phyloP scores from a whole-genome alignment of 495 filamentous ascomycete species.

The Penicillium simplicissimum region DNA sequence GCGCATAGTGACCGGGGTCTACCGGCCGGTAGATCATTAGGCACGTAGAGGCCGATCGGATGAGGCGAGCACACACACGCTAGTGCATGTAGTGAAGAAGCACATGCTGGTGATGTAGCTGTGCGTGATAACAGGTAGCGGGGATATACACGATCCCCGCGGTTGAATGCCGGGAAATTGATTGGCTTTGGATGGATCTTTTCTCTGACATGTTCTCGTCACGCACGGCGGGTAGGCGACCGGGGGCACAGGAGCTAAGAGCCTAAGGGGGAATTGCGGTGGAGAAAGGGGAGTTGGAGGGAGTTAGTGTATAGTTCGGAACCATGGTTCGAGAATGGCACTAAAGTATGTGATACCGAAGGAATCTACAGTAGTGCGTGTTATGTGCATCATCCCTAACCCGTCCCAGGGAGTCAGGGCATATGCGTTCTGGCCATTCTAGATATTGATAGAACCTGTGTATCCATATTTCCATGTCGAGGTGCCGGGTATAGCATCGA shows the following conservation, averaged over 20 bases:
- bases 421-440: background rate
- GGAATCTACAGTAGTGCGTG: slow-evolving; percentile 1
- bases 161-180: slow-evolving; percentile 9
- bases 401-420: background rate
- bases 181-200: slow-evolving; percentile 36
- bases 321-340: slow-evolving; percentile 7
- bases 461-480: background rate
- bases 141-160: background rate
- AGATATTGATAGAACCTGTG: background rate
- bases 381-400: background rate
- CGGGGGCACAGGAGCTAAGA: background rate
- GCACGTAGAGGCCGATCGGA: background rate
- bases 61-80: background rate
- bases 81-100: background rate
- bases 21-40: background rate
- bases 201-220: slow-evolving; percentile 8
- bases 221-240: slow-evolving; percentile 10
- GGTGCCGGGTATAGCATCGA: background rate
- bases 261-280: background rate
- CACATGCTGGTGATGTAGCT: background rate
- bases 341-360: slow-evolving; percentile 4
- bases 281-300: background rate
- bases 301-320: background rate
- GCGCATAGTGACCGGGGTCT: background rate
- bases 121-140: background rate